Evolutionary conservation across 2,329 filamentous ascomycete genomes (phyloP).

Genomic region (Rutstroemia sp.): DNA sequence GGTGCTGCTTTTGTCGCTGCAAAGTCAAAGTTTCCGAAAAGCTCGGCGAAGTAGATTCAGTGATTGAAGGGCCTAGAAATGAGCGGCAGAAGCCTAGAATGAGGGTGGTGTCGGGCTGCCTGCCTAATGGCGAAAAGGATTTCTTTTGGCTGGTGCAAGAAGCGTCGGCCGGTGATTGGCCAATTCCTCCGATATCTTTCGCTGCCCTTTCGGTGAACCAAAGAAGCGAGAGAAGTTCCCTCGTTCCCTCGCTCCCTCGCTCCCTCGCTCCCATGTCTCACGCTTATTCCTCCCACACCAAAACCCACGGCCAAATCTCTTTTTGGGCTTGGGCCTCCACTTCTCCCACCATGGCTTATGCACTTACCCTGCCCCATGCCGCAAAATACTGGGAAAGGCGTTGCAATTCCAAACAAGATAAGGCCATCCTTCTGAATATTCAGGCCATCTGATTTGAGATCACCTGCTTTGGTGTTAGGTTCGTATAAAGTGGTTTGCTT

Average conservation of each 20-base stretch:
- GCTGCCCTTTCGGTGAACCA: not conserved
- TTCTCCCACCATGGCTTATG: not conserved
- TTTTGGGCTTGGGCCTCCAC: not conserved
- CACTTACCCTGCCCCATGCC: not conserved
- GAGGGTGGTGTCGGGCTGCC: no score
- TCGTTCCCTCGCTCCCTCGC: no score
- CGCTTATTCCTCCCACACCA: not conserved
- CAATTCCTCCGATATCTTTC: not conserved
- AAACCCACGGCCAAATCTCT: not conserved
- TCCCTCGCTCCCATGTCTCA: not conserved
- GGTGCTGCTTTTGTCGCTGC: not conserved
- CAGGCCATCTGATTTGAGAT: not conserved
- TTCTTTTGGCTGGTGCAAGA: not conserved
- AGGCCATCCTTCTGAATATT: conserved; percentile 4
- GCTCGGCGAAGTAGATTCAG: not conserved
- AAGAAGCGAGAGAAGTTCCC: not conserved
- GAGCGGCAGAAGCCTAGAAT: not conserved
- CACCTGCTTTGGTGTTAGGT: conserved; percentile 4
- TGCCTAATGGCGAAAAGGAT: not conserved
- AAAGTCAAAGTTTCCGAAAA: not conserved
- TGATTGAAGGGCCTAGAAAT: not conserved
- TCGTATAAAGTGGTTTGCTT: not conserved
- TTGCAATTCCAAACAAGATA: not conserved
- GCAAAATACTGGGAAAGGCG: not conserved
- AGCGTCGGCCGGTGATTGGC: not conserved